Conservation (phyloP, 140 eudicot genomes). For the Oenanthe javanica region DNA sequence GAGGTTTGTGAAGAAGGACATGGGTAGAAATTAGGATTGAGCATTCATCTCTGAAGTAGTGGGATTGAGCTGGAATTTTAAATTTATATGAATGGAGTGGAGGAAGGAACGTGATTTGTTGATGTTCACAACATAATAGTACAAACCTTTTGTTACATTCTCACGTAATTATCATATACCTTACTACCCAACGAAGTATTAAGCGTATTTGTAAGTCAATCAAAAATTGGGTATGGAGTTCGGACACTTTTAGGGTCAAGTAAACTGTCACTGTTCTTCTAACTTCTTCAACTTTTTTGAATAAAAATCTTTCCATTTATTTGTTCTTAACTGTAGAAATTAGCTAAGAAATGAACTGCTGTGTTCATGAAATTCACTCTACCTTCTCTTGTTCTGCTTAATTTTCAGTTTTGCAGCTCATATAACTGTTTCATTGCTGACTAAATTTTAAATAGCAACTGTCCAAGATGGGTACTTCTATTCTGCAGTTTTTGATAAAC, state of each 20-base stretch:
- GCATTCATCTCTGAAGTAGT: background rate
- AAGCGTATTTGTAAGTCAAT: background rate
- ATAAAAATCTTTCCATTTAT: background rate
- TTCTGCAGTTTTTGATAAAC: background rate
- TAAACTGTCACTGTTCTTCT: background rate
- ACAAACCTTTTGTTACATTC: background rate
- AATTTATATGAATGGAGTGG: background rate
- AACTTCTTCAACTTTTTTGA: background rate
- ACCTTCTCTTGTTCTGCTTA: background rate
- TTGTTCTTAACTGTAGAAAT: background rate
- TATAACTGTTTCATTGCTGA: background rate
- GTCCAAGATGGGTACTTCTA: background rate
- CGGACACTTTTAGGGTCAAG: background rate
- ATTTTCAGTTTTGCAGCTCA: background rate
- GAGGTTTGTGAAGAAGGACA: background rate
- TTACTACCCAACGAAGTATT: background rate
- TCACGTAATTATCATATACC: background rate
- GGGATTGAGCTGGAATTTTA: background rate
- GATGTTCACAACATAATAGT: background rate
- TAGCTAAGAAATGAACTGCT: background rate
- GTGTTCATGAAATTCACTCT: background rate
- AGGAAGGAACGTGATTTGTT: background rate
- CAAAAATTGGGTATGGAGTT: background rate
- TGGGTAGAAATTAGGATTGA: background rate
- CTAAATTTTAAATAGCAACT: background rate